Conservation (phyloP, 202 grass and related monocot genomes). For the Schoenoplectus triqueter region DNA sequence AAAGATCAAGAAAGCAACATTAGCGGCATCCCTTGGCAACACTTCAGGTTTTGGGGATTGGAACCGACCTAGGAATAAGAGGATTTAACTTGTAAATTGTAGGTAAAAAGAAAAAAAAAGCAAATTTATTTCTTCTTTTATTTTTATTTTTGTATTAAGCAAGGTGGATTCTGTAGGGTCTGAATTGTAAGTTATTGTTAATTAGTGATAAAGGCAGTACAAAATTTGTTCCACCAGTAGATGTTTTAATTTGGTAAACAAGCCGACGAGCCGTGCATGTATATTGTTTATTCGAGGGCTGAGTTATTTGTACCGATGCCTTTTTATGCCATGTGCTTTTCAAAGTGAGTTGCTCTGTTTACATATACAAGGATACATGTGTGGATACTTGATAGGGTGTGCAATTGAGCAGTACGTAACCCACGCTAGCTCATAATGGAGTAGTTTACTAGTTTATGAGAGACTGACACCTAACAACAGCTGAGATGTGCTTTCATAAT, state of each 20-base stretch:
- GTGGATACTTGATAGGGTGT: too few relatives aligned
- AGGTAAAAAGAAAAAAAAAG: slow-evolving; percentile 23
- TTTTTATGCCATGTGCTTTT: background rate
- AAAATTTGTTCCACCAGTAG: slow-evolving; percentile 17
- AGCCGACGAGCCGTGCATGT: background rate
- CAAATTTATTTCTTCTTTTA: slow-evolving; percentile 32
- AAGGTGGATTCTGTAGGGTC: slow-evolving; percentile 25
- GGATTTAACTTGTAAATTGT: slow-evolving; percentile 81
- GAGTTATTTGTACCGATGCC: slow-evolving; percentile 27
- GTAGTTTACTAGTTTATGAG: too few relatives aligned
- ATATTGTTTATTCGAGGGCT: slow-evolving; percentile 28
- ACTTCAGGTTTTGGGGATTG: slow-evolving; percentile 41
- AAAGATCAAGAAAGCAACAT: slow-evolving; percentile 85
- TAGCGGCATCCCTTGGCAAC: slow-evolving; percentile 60
- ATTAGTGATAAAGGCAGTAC: slow-evolving; percentile 35
- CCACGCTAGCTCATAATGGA: too few relatives aligned
- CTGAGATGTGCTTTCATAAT: too few relatives aligned
- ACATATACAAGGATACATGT: background rate
- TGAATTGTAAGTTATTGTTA: slow-evolving; percentile 37
- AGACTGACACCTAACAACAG: too few relatives aligned
- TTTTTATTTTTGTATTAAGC: slow-evolving; percentile 37
- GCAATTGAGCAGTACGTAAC: background rate
- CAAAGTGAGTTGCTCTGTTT: background rate
- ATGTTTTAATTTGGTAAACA: slow-evolving; percentile 15
- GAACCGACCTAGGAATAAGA: slow-evolving; percentile 87